A percentile compares a stretch with the other conserved stretches of the same genome.
Evolutionary conservation across 2,329 filamentous ascomycete genomes (phyloP).

Genomic region (Microdochium bolleyi): DNA sequence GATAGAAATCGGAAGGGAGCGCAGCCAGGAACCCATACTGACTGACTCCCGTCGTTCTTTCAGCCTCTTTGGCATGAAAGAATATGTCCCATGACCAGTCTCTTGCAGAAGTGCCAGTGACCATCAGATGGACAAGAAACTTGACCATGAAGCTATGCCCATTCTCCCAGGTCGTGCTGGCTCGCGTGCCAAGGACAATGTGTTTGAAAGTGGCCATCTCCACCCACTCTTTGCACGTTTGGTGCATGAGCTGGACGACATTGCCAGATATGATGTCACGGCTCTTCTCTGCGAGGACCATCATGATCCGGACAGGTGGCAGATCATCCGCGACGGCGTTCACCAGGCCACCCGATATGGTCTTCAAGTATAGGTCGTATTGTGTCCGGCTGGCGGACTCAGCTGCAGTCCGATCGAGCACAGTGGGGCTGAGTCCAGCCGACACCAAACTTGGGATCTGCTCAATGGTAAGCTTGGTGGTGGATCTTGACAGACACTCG

Average conservation of each 20-base stretch:
- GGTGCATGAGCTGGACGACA: not conserved
- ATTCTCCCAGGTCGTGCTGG: not conserved
- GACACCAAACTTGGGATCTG: not conserved
- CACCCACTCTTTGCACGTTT: not conserved
- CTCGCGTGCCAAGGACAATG: not conserved
- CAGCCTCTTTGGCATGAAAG: not conserved
- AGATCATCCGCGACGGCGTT: not conserved
- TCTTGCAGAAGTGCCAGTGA: no score
- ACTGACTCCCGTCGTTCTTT: not conserved
- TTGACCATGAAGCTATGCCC: not conserved
- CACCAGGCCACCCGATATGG: not conserved
- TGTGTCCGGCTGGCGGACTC: no score
- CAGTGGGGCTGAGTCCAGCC: not conserved
- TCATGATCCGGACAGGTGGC: not conserved
- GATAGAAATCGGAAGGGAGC: not conserved
- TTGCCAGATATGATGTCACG: not conserved
- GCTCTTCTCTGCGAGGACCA: no score
- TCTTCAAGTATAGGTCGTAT: not conserved
- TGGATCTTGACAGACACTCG: not conserved
- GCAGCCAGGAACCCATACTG: not conserved
- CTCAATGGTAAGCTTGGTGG: not conserved
- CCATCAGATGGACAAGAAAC: not conserved
- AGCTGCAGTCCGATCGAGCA: not conserved
- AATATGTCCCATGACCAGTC: no score
- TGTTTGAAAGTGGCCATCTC: not conserved